Evolutionary conservation across 1,284 basidiomycete genomes (phyloP).

Genomic region (Ceratobasidium sp.): DNA sequence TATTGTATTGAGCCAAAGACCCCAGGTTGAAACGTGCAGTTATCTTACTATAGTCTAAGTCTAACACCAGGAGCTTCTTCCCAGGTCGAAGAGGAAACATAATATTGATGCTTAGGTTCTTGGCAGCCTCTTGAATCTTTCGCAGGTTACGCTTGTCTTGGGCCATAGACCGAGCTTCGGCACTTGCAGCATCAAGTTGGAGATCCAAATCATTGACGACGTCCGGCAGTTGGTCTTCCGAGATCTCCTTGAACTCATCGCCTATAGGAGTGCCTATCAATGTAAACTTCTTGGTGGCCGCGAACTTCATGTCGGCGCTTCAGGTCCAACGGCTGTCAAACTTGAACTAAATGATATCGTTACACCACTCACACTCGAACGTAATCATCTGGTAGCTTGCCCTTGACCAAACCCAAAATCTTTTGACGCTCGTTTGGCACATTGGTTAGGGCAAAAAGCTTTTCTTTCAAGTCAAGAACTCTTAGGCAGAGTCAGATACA

Average conservation of each 20-base stretch:
- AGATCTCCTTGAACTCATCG: constrained; percentile 82
- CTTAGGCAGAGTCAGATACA: constrained; percentile 53
- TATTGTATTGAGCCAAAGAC: background rate
- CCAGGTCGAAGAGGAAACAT: constrained; percentile 80
- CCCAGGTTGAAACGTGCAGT: constrained; percentile 30
- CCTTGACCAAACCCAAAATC: constrained; percentile 85
- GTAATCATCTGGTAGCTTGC: constrained; percentile 82
- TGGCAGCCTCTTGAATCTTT: constrained; percentile 77
- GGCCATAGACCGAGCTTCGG: constrained; percentile 67
- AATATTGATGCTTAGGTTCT: constrained; percentile 70
- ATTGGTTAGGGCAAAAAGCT: constrained; percentile 74
- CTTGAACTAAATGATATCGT: constrained; percentile 28
- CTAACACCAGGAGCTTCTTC: constrained; percentile 83
- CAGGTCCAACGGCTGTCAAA: constrained; percentile 5
- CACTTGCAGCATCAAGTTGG: constrained; percentile 72
- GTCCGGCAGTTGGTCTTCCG: constrained; percentile 74
- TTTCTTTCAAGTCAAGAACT: constrained; percentile 73
- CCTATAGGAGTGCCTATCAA: constrained; percentile 85
- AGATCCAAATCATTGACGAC: constrained; percentile 83
- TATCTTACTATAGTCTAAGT: constrained; percentile 84
- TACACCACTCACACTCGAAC: constrained; percentile 64
- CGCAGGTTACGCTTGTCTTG: constrained; percentile 81
- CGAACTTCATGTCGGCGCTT: constrained; percentile 67
- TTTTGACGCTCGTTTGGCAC: constrained; percentile 91
- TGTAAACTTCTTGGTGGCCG: constrained; percentile 75